Percentiles rank a stretch among this genome's conserved stretches.
phyloP scores from a whole-genome alignment of 768 basidiomycete species.

The Xerocomellus chrysenteron region DNA sequence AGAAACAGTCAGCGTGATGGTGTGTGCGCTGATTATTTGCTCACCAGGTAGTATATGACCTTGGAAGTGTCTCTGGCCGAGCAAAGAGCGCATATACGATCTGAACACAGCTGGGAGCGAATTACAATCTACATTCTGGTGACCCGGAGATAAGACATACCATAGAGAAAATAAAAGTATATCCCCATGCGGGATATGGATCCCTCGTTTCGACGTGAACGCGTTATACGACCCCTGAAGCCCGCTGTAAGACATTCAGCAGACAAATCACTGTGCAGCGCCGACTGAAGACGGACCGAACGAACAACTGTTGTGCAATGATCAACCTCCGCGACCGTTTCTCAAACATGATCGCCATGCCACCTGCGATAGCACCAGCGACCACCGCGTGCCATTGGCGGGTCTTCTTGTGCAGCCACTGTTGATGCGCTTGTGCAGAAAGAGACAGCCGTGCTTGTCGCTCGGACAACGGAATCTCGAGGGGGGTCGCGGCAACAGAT shows the following conservation, averaged over 20 bases:
- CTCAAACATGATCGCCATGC: constrained; percentile 75
- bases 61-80: constrained; percentile 81
- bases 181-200: constrained; percentile 80
- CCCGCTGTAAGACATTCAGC: constrained; percentile 49
- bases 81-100: constrained; percentile 80
- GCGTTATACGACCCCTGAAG: constrained; percentile 88
- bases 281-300: constrained; percentile 46
- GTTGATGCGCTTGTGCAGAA: constrained; percentile 60
- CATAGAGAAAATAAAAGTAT: constrained; percentile 77
- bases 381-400: constrained; percentile 76
- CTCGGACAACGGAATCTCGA: constrained; percentile 21
- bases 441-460: constrained; percentile 57
- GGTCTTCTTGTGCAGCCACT: constrained; percentile 64
- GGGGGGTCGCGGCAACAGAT: constrained; percentile 3
- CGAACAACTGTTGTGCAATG: constrained; percentile 87
- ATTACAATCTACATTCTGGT: not conserved
- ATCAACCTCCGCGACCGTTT: constrained; percentile 59
- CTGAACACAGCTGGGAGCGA: constrained; percentile 63
- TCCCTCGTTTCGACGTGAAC: constrained; percentile 62
- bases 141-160: constrained; percentile 38
- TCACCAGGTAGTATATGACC: constrained; percentile 73
- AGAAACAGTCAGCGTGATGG: not conserved
- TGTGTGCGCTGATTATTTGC: constrained; percentile 7
- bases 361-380: constrained; percentile 76
- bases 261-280: not conserved